Base-by-base conservation (phyloP, 331 rosid species). In the Acacia pycnantha region DNA sequence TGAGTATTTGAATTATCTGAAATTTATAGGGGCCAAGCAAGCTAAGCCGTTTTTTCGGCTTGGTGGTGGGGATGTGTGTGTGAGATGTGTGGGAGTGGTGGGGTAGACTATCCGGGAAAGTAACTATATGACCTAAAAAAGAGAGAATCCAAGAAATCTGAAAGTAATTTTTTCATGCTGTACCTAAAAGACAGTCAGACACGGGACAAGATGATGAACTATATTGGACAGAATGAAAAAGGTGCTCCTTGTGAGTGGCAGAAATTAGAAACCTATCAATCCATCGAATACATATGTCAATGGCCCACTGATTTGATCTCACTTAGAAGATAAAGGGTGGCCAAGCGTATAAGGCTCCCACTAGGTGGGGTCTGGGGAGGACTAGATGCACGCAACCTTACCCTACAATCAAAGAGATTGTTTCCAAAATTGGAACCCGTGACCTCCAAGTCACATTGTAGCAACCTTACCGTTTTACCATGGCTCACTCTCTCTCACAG, bases 151-250 rank as follows among this genome's bases (percentile, higher is more conserved):
- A 54, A 54, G 31, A 54, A 56, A 35, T 37, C 9, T 19, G 69
- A 73, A 16, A 31, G 33, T 48, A 64, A 29, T 14, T 14, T 64
- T 31, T 61, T 7, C 11, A 27, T 72, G 40, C 40, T 68, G 59
- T 51, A 37, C 19, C 47, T 16, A 51, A 9, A 31, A 51, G 47
- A 73, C 24, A 70, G 64, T 79, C 37, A 46, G 75, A 53, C n/a
- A 51, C 77, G 43, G 76, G 54, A 79, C 84, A 47, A 64, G 21
- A 54, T 21, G 35, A 62, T n/a, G 50, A 46, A 27, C 53, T 75
- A 7, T 35, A 75, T 33, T 22, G 40, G 37, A 54, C 14, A n/a
- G 35, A 53, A 22, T 54, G 8, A 22, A 59, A 11, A 35, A 37
- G 16, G 14, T 74, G 10, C 29, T 50, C 62, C 46, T 73, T 27